Evolutionary conservation across 768 basidiomycete species (phyloP).

Genomic region (Lactifluus hygrophoroides): DNA sequence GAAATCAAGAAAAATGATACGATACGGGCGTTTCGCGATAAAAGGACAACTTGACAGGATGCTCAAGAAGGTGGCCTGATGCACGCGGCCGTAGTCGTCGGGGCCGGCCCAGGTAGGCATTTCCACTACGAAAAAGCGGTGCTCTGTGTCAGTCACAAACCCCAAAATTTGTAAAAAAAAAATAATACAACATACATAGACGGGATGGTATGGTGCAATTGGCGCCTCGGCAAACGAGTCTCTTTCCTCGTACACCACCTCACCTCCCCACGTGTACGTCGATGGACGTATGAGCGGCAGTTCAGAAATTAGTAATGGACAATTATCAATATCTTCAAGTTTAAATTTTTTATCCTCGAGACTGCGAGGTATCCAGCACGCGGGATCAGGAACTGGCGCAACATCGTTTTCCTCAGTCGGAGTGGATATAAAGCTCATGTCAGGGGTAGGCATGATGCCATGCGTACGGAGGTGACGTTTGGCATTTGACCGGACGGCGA

Average conservation of each 20-base stretch:
- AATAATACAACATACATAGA: conserved; percentile 25
- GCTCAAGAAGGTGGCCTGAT: conserved; percentile 1
- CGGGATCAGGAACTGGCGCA: conserved; percentile 22
- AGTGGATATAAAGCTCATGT: conserved; percentile 37
- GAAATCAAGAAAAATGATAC: conserved; percentile 16
- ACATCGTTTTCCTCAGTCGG: conserved; percentile 30
- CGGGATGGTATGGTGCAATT: conserved; percentile 29
- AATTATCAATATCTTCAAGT: conserved; percentile 23
- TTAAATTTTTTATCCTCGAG: conserved; percentile 25
- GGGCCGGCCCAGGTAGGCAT: conserved; percentile 31
- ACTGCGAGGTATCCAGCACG: conserved; percentile 36
- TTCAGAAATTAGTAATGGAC: conserved; percentile 30
- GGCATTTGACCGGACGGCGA: conserved; percentile 75
- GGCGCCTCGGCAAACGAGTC: conserved; percentile 27
- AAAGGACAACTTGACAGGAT: background rate
- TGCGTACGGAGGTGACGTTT: conserved; percentile 74
- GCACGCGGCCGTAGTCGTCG: conserved; percentile 14
- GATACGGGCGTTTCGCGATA: background rate
- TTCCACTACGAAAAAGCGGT: conserved; percentile 26
- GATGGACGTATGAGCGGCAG: conserved; percentile 31
- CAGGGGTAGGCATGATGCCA: conserved; percentile 44
- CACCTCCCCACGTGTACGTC: conserved; percentile 25
- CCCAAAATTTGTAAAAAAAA: background rate
- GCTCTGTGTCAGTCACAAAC: background rate
- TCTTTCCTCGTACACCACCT: conserved; percentile 29